These are phyloP conservation scores for Parietaria judaica DNA, from an alignment of 306 rosid species.

Conservation along the genomic window DNA sequence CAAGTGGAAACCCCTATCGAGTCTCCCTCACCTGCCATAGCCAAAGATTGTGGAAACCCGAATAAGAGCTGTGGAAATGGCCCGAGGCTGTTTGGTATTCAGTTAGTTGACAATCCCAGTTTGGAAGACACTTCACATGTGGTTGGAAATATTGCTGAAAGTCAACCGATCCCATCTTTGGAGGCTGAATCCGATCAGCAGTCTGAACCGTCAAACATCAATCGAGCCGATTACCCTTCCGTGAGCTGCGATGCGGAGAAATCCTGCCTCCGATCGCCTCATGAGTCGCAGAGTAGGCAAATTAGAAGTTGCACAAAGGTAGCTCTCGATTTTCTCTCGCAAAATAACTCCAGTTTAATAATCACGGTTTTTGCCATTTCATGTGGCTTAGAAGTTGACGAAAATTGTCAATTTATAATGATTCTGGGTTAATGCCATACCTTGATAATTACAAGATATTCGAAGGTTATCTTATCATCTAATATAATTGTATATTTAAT, in stretches of 20 bases:
- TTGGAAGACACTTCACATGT: conserved; percentile 47
- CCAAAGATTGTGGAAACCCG: conserved; percentile 55
- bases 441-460: too few species aligned
- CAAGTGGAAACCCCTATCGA: conserved; percentile 53
- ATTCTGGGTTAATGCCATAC: too few species aligned
- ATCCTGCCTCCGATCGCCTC: conserved; percentile 72
- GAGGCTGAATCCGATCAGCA: conserved; percentile 75
- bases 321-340: conserved; percentile 5
- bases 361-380: too few species aligned
- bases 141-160: conserved; percentile 44
- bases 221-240: conserved; percentile 74
- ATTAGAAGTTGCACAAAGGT: conserved; percentile 99
- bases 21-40: conserved; percentile 43
- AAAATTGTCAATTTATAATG: too few species aligned
- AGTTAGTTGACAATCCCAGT: conserved; percentile 58
- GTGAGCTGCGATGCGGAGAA: conserved; percentile 89
- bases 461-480: not conserved
- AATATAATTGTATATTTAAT: too few species aligned
- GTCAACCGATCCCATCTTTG: conserved; percentile 38
- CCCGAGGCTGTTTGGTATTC: conserved; percentile 84
- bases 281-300: conserved; percentile 80
- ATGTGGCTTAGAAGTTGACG: too few species aligned
- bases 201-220: conserved; percentile 81
- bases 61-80: conserved; percentile 64
- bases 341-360: not conserved